Conservation (phyloP, 2,329 filamentous ascomycete species). For the Pseudogymnoascus sp. region DNA sequence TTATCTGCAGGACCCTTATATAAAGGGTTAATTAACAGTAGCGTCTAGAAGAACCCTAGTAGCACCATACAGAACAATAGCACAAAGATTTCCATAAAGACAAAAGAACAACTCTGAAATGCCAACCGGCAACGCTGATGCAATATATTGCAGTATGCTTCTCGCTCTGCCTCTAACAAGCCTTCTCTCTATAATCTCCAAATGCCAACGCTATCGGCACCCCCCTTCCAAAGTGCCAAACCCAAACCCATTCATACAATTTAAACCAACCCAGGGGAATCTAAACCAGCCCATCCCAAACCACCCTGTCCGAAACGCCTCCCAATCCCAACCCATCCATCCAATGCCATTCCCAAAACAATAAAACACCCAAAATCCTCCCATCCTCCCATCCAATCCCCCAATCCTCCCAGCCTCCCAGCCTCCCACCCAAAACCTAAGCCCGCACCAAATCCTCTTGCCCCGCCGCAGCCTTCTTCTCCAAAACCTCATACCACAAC, state of each 20-base stretch:
- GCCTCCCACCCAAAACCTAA: not conserved
- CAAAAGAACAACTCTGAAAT: not conserved
- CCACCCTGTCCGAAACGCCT: not conserved
- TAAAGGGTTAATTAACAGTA: not conserved
- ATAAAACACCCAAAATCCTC: not conserved
- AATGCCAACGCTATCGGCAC: not conserved
- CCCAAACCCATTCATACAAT: not conserved
- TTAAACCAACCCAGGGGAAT: slow-evolving; percentile 1
- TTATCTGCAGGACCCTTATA: not conserved
- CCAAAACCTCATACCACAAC: slow-evolving; percentile 59
- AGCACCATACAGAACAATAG: not conserved
- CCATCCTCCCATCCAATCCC: not conserved
- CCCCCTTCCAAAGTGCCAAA: not conserved
- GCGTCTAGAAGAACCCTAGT: not conserved
- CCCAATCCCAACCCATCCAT: not conserved
- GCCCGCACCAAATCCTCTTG: slow-evolving; percentile 49
- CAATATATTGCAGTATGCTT: slow-evolving; percentile 5
- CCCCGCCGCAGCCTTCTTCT: slow-evolving; percentile 36
- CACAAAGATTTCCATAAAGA: not conserved
- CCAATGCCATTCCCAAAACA: not conserved
- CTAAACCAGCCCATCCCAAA: not conserved
- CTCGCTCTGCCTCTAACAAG: not conserved
- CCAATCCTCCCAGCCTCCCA: not conserved
- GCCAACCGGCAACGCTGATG: slow-evolving; percentile 2
- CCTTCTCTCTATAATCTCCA: not conserved